Conservation (phyloP, 768 basidiomycete genomes). For the Leccinum rimulosum region DNA sequence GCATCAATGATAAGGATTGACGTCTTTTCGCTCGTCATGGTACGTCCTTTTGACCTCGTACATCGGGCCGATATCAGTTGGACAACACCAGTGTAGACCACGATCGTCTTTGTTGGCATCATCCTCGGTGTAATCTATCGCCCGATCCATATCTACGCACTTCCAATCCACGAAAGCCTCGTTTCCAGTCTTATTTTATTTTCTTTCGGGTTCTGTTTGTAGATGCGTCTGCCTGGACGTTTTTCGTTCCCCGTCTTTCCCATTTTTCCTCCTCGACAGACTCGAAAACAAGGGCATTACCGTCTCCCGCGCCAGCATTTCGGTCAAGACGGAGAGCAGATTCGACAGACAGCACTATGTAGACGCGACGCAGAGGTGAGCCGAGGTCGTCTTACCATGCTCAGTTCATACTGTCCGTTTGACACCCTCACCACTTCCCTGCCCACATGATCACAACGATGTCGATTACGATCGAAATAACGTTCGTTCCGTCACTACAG, state of each 20-base stretch:
- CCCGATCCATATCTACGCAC: slow-evolving; percentile 39
- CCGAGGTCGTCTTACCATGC: too few relatives aligned
- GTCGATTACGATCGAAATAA: too few relatives aligned
- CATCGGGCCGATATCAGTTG: neutral
- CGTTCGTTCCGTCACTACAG: too few relatives aligned
- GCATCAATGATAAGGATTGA: slow-evolving; percentile 10
- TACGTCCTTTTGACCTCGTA: neutral
- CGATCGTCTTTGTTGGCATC: slow-evolving; percentile 44
- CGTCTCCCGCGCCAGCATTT: slow-evolving; percentile 49
- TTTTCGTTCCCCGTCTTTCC: neutral
- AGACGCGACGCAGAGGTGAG: too few relatives aligned
- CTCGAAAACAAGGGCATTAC: slow-evolving; percentile 56
- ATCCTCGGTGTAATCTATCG: slow-evolving; percentile 43
- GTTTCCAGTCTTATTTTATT: slow-evolving; percentile 25
- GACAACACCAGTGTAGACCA: slow-evolving; percentile 36
- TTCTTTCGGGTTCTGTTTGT: too few relatives aligned
- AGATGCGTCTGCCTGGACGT: too few relatives aligned
- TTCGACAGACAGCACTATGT: too few relatives aligned
- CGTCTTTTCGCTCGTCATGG: slow-evolving; percentile 15
- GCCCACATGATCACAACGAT: too few relatives aligned
- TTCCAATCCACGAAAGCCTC: slow-evolving; percentile 51
- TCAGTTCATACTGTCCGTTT: too few relatives aligned
- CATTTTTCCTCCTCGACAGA: neutral
- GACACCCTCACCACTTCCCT: too few relatives aligned
- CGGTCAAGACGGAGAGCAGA: too few relatives aligned